phyloP scores from a whole-genome alignment of 2,329 filamentous ascomycete species.

The Sphaerostilbella broomeana region DNA sequence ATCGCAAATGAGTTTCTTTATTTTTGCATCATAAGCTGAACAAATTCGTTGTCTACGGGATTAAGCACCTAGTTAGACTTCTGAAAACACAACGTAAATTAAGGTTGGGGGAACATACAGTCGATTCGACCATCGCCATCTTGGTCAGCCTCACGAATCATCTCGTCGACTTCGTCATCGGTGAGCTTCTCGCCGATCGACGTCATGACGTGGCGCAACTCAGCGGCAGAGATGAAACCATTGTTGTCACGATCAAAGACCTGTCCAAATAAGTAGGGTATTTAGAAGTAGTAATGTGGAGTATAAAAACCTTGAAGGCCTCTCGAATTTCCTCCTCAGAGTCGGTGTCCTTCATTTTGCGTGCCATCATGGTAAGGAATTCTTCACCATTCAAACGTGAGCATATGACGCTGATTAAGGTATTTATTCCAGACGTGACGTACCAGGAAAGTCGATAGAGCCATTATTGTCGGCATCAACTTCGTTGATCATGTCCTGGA shows the following conservation, averaged over 20 bases:
- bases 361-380: conserved; percentile 89
- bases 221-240: conserved; percentile 82
- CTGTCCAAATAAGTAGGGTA: no score
- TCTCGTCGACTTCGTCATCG: conserved; percentile 86
- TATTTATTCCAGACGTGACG: conserved; percentile 21
- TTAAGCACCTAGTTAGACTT: not conserved
- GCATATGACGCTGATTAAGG: no score
- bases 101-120: conserved; percentile 52
- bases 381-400: conserved; percentile 43
- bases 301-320: conserved; percentile 64
- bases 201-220: conserved; percentile 86
- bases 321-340: conserved; percentile 87
- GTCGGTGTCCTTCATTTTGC: conserved; percentile 91
- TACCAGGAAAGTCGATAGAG: conserved; percentile 87
- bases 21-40: conserved; percentile 95
- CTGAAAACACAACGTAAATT: not conserved
- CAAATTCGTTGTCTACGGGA: conserved; percentile 75
- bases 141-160: conserved; percentile 88
- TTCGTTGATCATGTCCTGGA: conserved; percentile 93
- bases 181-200: conserved; percentile 88
- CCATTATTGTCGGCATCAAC: conserved; percentile 89
- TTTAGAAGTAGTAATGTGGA: not conserved
- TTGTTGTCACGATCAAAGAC: conserved; percentile 88
- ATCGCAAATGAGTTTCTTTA: conserved; percentile 37
- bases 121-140: conserved; percentile 84